Evolutionary conservation across 2,329 filamentous ascomycete species (phyloP), one percentile per base, ranked within the genome.

Genomic region (Ophidiomyces ophidiicola): DNA sequence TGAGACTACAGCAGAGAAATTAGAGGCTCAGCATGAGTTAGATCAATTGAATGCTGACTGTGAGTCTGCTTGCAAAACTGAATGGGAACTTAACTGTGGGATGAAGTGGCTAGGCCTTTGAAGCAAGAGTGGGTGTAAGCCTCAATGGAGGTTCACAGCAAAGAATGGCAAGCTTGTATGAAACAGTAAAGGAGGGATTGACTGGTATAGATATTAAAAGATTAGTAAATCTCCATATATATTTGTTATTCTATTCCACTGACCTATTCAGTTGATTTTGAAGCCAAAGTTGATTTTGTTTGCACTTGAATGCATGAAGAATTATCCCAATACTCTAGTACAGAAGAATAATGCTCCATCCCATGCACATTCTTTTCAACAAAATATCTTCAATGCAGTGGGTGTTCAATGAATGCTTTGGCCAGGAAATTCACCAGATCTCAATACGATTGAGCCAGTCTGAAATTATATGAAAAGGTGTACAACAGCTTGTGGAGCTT

Each of bases 271-370:
- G 20, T 18, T 23, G 24, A 48, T 53, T 14, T 35, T 51, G 14
- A 7, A 33, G 6, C 19, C 21, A n/a, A 48, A 48, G 38, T 39
- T 53, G 8, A 33, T 53, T 12, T 47, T 44, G 3, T 53, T 53
- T 45, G 44, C 41, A 26, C 30, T 38, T 30, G 31, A 45, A 31
- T 48, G 37, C 29, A 5, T 36, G 20, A 29, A 36, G 10, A 36
- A 42, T 39, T 25, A 42, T 1, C 47, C 44, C 23, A 41, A 44
- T 36, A 46, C 48, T 10, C 31, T 50, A 8, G 43, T 51, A 38
- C 43, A 48, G 45, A 44, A 50, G 31, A 44, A 51, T 46, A 48
- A 48, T 17, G 43, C 47, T 12, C 36, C 44, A 15, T 17, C 45
- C n/a, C 45, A 53, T 26, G 18, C 18, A 20, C 26, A 46, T 29